phyloP scores from a whole-genome alignment of 441 rosid species.

The Populus tomentosa region DNA sequence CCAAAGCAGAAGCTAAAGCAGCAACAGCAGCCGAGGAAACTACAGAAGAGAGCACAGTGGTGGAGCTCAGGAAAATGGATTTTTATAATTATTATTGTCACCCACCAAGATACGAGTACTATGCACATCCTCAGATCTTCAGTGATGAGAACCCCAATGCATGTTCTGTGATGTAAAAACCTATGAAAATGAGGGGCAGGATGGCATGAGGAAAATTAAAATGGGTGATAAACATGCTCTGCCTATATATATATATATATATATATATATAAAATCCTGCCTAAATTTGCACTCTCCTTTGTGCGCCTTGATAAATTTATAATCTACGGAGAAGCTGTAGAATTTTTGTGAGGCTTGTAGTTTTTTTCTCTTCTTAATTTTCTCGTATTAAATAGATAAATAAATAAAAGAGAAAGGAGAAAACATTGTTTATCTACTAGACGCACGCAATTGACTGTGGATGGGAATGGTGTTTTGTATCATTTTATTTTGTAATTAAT shows the following conservation, averaged over 20 bases:
- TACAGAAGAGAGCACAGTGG: constrained; percentile 42
- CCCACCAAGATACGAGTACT: constrained; percentile 38
- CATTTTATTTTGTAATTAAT: too few species aligned
- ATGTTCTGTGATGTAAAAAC: constrained; percentile 71
- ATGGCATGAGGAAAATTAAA: constrained; percentile 12
- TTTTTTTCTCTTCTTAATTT: neutral
- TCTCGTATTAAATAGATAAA: neutral
- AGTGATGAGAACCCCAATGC: constrained; percentile 98
- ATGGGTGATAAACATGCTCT: constrained; percentile 5
- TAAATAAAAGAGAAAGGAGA: too few species aligned
- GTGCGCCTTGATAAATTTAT: constrained; percentile 18
- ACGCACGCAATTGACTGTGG: too few species aligned
- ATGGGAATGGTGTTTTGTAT: too few species aligned
- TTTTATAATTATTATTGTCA: constrained; percentile 43
- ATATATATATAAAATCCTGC: constrained; percentile 11
- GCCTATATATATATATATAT: neutral
- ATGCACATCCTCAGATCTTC: constrained; percentile 72
- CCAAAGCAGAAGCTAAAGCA: constrained; percentile 11
- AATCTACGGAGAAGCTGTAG: constrained; percentile 39
- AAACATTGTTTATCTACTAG: too few species aligned
- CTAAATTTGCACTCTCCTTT: constrained; percentile 5
- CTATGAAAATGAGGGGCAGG: constrained; percentile 22
- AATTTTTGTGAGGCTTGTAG: constrained; percentile 29
- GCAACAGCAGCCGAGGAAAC: constrained; percentile 14
- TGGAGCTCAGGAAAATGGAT: constrained; percentile 58